Conservation (phyloP, 2,329 filamentous ascomycete species). For the Aaosphaeria pasadenensis region DNA sequence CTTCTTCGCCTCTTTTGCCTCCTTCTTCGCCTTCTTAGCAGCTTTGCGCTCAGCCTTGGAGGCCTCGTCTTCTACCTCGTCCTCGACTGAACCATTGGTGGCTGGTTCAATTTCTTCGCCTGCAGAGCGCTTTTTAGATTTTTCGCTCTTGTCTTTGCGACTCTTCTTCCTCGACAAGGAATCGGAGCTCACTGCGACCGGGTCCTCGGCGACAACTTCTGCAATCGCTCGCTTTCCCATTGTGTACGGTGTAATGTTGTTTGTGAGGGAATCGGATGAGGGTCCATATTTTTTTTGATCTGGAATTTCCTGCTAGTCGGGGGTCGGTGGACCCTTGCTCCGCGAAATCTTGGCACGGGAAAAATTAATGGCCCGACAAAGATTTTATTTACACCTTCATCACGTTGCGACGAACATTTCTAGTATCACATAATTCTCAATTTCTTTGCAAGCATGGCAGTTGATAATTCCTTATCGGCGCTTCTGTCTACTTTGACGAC, state of each 20-base stretch:
- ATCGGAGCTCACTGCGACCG: slow-evolving; percentile 14
- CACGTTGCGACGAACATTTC: neutral
- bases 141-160: slow-evolving; percentile 34
- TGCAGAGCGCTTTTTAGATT: slow-evolving; percentile 15
- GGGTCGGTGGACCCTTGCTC: too few species aligned
- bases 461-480: slow-evolving; percentile 38
- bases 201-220: slow-evolving; percentile 27
- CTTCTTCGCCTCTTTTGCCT: slow-evolving; percentile 33
- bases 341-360: slow-evolving; percentile 3
- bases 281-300: too few species aligned
- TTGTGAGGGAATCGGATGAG: too few species aligned
- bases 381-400: neutral
- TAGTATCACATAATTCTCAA: neutral
- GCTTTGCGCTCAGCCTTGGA: slow-evolving; percentile 44
- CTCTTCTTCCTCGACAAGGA: slow-evolving; percentile 36
- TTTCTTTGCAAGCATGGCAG: slow-evolving; percentile 24
- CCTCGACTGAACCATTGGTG: slow-evolving; percentile 12
- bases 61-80: slow-evolving; percentile 24
- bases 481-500: slow-evolving; percentile 49
- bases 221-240: slow-evolving; percentile 38
- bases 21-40: slow-evolving; percentile 40
- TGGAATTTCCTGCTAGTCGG: too few species aligned
- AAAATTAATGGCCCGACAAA: neutral
- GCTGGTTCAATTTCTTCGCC: slow-evolving; percentile 14
- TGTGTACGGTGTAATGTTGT: neutral